These are phyloP conservation scores for Cyamopsis tetragonoloba DNA, from an alignment of 306 rosid genomes.

Conservation along the genomic window DNA sequence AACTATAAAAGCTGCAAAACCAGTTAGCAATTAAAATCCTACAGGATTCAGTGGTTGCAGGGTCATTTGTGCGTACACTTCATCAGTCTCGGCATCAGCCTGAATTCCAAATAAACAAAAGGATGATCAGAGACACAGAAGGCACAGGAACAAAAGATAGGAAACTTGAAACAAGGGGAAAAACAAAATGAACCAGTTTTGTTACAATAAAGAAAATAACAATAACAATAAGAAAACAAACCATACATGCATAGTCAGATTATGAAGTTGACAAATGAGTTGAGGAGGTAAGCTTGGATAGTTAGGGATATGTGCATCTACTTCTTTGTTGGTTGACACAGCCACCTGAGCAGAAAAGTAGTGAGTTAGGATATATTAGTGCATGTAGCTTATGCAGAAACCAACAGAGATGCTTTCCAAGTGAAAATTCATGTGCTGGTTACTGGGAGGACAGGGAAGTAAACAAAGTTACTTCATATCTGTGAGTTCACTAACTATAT, in stretches of 20 bases:
- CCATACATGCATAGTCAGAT: slow-evolving; percentile 92
- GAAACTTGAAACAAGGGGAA: background rate
- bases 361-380: background rate
- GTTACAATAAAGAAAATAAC: background rate
- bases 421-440: background rate
- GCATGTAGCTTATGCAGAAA: slow-evolving; percentile 4
- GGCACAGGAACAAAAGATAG: background rate
- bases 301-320: slow-evolving; percentile 83
- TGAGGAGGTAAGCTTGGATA: slow-evolving; percentile 95
- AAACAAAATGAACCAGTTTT: slow-evolving; percentile 20
- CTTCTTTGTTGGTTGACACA: slow-evolving; percentile 93
- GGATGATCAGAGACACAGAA: slow-evolving; percentile 6
- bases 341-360: slow-evolving; percentile 58
- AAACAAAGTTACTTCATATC: background rate
- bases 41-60: slow-evolving; percentile 88
- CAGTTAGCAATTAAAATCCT: slow-evolving; percentile 20
- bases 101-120: slow-evolving; percentile 32
- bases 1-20: background rate
- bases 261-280: slow-evolving; percentile 94
- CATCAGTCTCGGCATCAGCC: slow-evolving; percentile 91
- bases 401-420: background rate
- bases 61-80: slow-evolving; percentile 96
- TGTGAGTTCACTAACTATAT: background rate
- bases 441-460: background rate
- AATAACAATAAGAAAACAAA: slow-evolving; percentile 11